phyloP scores from a whole-genome alignment of 805 yeast species.

The Brettanomyces nanus region DNA sequence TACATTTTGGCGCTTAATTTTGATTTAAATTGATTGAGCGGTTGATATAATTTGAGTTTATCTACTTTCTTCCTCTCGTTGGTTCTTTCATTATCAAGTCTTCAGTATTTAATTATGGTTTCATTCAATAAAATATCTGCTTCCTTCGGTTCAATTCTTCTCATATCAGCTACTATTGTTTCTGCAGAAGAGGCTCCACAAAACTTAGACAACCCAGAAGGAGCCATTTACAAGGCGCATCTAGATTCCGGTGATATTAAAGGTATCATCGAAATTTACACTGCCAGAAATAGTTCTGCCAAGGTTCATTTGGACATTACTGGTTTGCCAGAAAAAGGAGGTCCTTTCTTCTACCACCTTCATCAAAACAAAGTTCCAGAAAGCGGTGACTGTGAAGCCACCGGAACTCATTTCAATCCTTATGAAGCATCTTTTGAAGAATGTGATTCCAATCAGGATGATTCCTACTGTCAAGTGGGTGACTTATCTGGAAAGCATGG shows the following conservation, averaged over 20 bases:
- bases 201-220: slow-evolving; percentile 39
- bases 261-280: slow-evolving; percentile 48
- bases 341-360: slow-evolving; percentile 64
- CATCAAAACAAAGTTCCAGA: slow-evolving; percentile 50
- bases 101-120: too few relatives aligned
- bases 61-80: too few relatives aligned
- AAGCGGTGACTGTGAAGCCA: slow-evolving; percentile 43
- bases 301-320: slow-evolving; percentile 64
- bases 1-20: too few relatives aligned
- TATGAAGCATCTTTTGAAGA: slow-evolving; percentile 40
- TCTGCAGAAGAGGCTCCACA: slow-evolving; percentile 36
- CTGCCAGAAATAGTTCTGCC: slow-evolving; percentile 50
- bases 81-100: too few relatives aligned
- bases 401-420: slow-evolving; percentile 59
- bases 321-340: slow-evolving; percentile 58
- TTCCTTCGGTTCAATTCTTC: neutral
- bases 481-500: slow-evolving; percentile 78
- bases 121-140: too few relatives aligned
- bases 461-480: slow-evolving; percentile 60
- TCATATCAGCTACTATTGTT: slow-evolving; percentile 4
- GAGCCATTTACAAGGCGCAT: slow-evolving; percentile 49
- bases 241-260: slow-evolving; percentile 36
- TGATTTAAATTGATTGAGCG: too few relatives aligned
- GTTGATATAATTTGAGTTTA: too few relatives aligned
- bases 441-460: slow-evolving; percentile 43